Conservation (phyloP, 306 rosid genomes). For the Biancaea sappan region DNA sequence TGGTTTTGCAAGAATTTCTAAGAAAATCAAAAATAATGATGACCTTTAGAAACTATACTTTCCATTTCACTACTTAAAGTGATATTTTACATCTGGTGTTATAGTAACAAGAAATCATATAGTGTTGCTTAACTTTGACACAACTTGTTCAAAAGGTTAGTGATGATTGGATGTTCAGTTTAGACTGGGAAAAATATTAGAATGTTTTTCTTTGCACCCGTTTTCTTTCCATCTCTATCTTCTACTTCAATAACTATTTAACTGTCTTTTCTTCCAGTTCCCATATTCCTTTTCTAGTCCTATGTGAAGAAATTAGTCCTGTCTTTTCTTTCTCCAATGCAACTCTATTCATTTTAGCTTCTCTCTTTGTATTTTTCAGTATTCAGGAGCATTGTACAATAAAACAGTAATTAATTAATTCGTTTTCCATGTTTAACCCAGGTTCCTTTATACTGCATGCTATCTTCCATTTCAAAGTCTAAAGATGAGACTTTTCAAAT, state of each 20-base stretch:
- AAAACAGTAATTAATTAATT: neutral
- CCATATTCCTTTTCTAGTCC: neutral
- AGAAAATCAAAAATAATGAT: neutral
- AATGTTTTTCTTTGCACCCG: neutral
- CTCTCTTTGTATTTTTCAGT: neutral
- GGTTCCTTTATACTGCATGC: constrained; percentile 1
- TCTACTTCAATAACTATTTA: neutral
- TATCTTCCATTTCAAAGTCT: neutral
- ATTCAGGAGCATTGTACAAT: neutral
- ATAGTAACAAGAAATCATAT: neutral
- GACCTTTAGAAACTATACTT: neutral
- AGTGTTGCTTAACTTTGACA: neutral
- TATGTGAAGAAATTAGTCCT: neutral
- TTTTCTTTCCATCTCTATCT: neutral
- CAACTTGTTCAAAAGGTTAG: neutral
- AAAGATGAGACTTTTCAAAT: neutral
- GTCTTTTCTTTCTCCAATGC: constrained; percentile 13
- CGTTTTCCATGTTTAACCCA: neutral
- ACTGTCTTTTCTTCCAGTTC: neutral
- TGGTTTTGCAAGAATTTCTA: neutral
- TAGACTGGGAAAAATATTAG: neutral
- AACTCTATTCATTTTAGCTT: constrained; percentile 5
- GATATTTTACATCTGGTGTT: neutral
- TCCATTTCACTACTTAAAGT: neutral
- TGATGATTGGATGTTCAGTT: neutral